phyloP scores from a whole-genome alignment of 23 red algal species.

The Agarophyton chilense region DNA sequence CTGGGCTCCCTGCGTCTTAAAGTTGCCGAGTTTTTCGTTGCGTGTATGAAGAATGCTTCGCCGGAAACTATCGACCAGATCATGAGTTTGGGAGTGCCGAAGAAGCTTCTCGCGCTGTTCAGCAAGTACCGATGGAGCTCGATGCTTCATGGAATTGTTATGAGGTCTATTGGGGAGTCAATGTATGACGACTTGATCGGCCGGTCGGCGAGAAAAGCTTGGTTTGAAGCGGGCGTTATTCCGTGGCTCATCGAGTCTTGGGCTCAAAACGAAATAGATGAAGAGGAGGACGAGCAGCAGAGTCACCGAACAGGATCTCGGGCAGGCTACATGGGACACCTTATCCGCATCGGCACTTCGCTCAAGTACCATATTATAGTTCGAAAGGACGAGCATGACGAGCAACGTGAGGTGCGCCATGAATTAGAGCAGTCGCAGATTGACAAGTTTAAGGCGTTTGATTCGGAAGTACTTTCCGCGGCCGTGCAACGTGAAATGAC shows the following conservation, averaged over 20 bases:
- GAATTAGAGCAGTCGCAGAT: constrained; percentile 16
- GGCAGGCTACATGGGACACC: constrained; percentile 79
- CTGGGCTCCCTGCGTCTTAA: constrained; percentile 76
- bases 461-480: constrained; percentile 17
- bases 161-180: constrained; percentile 39
- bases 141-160: constrained; percentile 75
- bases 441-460: constrained; percentile 39
- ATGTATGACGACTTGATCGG: not conserved
- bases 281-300: constrained; percentile 27
- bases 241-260: constrained; percentile 65
- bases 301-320: constrained; percentile 12
- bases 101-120: constrained; percentile 65
- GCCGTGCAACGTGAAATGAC: constrained; percentile 31
- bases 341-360: constrained; percentile 69
- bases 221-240: constrained; percentile 69
- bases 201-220: constrained; percentile 18
- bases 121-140: constrained; percentile 76
- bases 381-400: constrained; percentile 10
- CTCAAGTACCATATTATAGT: constrained; percentile 32
- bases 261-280: constrained; percentile 16
- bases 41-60: constrained; percentile 59
- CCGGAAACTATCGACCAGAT: constrained; percentile 55
- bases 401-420: constrained; percentile 33
- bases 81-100: constrained; percentile 40
- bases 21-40: constrained; percentile 79